A percentile compares a stretch with the other conserved stretches of the same genome.
These are phyloP conservation scores for Triticum turgidum DNA, from an alignment of 176 grass and related monocot species.

Conservation along the genomic window DNA sequence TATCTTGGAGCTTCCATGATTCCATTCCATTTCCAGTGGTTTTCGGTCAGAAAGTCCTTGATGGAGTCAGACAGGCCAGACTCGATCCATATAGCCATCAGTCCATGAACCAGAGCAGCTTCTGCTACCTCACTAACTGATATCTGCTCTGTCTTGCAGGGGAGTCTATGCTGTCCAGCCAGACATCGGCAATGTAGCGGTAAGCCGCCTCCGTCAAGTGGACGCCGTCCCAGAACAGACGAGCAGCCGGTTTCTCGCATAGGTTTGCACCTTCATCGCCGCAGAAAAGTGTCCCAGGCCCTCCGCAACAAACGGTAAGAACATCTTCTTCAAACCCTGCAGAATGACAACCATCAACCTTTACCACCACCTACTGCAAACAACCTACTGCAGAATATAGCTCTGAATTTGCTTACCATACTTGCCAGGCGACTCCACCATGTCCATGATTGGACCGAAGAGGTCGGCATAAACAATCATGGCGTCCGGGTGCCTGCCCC, in stretches of 20 bases:
- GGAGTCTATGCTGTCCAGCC: no score
- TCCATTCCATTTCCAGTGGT: neutral
- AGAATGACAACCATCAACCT: neutral
- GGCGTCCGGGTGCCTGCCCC: neutral
- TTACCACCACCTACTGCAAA: neutral
- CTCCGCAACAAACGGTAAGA: constrained; percentile 29
- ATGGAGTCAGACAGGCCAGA: no score
- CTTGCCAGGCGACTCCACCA: constrained; percentile 4
- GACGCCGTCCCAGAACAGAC: no score
- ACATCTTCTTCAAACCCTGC: neutral
- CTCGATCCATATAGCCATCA: no score
- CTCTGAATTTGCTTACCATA: neutral
- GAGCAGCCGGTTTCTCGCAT: neutral
- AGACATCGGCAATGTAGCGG: neutral
- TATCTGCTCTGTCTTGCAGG: no score
- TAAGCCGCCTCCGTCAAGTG: no score
- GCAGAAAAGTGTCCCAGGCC: neutral
- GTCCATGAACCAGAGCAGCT: no score
- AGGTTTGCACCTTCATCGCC: neutral
- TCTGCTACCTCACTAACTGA: no score
- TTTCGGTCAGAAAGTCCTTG: neutral
- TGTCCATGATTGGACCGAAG: constrained; percentile 31
- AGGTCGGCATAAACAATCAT: constrained; percentile 38
- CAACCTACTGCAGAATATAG: no score
- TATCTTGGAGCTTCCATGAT: neutral